phyloP scores from a whole-genome alignment of 305 asterid species.

The Striga hermonthica region DNA sequence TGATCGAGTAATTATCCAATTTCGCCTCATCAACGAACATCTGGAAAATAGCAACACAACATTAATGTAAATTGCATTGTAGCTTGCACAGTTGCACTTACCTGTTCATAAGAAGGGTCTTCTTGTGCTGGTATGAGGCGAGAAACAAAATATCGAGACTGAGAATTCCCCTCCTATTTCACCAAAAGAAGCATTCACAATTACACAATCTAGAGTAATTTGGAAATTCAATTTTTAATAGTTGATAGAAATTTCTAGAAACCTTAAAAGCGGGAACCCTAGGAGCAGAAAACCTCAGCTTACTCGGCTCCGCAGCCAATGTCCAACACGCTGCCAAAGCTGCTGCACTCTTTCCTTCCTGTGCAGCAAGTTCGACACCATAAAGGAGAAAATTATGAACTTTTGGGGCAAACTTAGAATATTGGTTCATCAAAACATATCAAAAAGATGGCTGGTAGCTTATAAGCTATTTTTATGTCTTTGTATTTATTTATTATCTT shows the following conservation, averaged over 20 bases:
- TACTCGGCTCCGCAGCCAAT: conserved; percentile 94
- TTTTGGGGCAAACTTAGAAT: too few relatives aligned
- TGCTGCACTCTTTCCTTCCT: conserved; percentile 87
- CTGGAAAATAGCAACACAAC: not conserved
- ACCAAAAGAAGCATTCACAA: conserved; percentile 14
- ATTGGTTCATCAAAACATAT: too few relatives aligned
- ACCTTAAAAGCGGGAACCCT: conserved; percentile 96
- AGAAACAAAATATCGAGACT: conserved; percentile 91
- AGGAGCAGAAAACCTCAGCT: conserved; percentile 94
- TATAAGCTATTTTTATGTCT: too few relatives aligned
- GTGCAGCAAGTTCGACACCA: conserved; percentile 92
- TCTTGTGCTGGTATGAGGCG: conserved; percentile 92
- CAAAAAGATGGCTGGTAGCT: too few relatives aligned
- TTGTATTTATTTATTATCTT: too few relatives aligned
- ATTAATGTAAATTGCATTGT: too few relatives aligned
- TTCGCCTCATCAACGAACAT: not conserved
- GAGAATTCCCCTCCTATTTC: conserved; percentile 95
- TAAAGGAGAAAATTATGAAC: too few relatives aligned
- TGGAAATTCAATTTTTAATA: not conserved
- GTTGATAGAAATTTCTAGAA: not conserved
- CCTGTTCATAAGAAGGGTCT: conserved; percentile 97
- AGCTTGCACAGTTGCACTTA: conserved; percentile 13
- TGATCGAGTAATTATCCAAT: conserved; percentile 1
- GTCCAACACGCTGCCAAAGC: conserved; percentile 98
- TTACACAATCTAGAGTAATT: not conserved